Base-by-base conservation (phyloP, 768 basidiomycete genomes). In the Mycena vulgaris region DNA sequence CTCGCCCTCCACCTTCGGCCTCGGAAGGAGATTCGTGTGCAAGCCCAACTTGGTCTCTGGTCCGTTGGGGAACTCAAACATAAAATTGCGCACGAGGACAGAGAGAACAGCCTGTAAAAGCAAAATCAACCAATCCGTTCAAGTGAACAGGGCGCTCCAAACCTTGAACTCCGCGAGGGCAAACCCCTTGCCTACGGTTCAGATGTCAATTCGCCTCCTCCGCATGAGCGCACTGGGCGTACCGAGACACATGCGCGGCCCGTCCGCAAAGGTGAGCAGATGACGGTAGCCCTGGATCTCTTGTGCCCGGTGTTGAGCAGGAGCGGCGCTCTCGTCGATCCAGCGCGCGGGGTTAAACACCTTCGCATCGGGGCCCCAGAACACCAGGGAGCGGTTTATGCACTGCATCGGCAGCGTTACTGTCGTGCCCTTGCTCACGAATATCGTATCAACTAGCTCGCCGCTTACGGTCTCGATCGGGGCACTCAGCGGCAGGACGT, bases 301-400 rank as follows among this genome's bases (percentile, higher is more conserved):
- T 53, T 77, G 72, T 31, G 78, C 81, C 2, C 70, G 42, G 21
- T 6, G 5, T 5, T 45, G 49, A 6, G 47, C 40, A 16, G 23
- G 21, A 27, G 60, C n/a, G 30, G 2, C 47, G 16, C 27, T 40
- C 5, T 48, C 37, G 61, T 63, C 45, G 35, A 64, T 48, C 71
- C 87, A 88, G 9, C 86, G 81, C 42, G 81, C 78, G 0, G 86
- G 87, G 5, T 78, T 78, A 72, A 87, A 88, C 52, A 80, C 76
- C 31, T 76, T 80, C 21, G 85, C 84, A 47, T 85, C 81, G 0
- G 77, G 53, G 6, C 89, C 88, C 84, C 87, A 89, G 27, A 86
- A 71, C 9, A 62, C 73, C 17, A 75, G 73, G 8, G 83, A 81
- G 28, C 77, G 74, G 70, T 89, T 87, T 40, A 89, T 78, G 48